Conservation (phyloP, 169 alveolate species). For the Eimeria praecox region DNA sequence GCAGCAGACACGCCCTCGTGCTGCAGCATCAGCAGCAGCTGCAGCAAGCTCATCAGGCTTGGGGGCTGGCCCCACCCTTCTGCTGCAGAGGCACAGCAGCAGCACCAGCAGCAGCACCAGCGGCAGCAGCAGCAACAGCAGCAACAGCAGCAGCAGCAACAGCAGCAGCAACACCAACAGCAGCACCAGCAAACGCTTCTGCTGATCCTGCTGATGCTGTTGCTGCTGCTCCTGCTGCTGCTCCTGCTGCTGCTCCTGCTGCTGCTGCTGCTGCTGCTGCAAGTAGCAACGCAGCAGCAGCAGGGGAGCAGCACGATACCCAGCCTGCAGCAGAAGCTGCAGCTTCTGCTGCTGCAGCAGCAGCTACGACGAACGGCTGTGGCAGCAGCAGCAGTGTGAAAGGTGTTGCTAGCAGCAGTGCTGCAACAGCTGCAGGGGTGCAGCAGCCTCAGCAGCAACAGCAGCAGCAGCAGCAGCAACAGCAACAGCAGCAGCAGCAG, state of each 20-base stretch:
- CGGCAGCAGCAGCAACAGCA: background rate
- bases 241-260: background rate
- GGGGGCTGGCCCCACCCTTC: slow-evolving; percentile 51
- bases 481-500: slow-evolving; percentile 4
- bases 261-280: slow-evolving; percentile 11
- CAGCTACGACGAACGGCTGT: slow-evolving; percentile 24
- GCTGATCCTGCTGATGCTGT: no score
- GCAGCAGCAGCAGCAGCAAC: slow-evolving; percentile 16
- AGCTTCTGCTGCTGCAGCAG: background rate
- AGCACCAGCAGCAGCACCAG: slow-evolving; percentile 15
- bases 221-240: no score
- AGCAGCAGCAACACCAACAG: no score
- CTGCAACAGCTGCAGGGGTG: background rate
- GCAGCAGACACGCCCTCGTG: background rate
- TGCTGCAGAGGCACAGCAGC: slow-evolving; percentile 50
- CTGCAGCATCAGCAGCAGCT: slow-evolving; percentile 49
- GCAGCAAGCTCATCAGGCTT: slow-evolving; percentile 1
- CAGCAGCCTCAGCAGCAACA: slow-evolving; percentile 34
- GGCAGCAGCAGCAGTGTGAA: background rate
- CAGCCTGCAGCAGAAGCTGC: slow-evolving; percentile 35
- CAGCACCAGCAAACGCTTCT: no score
- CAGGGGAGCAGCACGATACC: slow-evolving; percentile 8
- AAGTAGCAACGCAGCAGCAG: background rate
- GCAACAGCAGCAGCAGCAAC: no score
- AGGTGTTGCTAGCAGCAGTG: background rate